These are phyloP conservation scores for Ceratobasidium sp. DNA, from an alignment of 1,284 basidiomycete genomes.

Conservation along the genomic window DNA sequence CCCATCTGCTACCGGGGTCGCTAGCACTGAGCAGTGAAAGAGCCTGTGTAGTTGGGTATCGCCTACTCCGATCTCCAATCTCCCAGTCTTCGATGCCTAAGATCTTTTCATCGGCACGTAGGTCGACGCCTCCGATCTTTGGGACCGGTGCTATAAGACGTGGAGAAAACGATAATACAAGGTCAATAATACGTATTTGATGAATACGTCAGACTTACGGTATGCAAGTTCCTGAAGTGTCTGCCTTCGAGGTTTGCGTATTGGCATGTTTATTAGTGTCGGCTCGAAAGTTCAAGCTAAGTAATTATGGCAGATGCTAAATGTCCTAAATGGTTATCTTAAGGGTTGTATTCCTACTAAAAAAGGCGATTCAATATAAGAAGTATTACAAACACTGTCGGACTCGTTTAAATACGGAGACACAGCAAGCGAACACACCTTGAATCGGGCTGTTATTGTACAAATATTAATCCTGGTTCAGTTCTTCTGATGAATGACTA, in stretches of 20 bases:
- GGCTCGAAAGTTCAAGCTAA: background rate
- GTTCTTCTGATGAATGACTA: background rate
- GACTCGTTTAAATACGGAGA: background rate
- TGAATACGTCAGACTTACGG: slow-evolving; percentile 23
- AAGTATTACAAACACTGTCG: background rate
- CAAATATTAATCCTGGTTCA: background rate
- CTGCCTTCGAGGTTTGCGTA: slow-evolving; percentile 35
- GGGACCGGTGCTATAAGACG: slow-evolving; percentile 30
- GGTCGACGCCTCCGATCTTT: slow-evolving; percentile 27
- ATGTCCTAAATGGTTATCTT: background rate
- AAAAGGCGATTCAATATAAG: slow-evolving; percentile 6
- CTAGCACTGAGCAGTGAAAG: slow-evolving; percentile 27
- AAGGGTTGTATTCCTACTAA: background rate
- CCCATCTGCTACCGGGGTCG: slow-evolving; percentile 24
- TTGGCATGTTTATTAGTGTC: slow-evolving; percentile 18
- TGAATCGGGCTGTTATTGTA: background rate
- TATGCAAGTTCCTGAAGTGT: slow-evolving; percentile 37
- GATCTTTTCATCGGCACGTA: slow-evolving; percentile 34
- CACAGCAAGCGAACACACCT: background rate
- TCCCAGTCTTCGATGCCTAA: slow-evolving; percentile 36
- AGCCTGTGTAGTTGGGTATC: slow-evolving; percentile 19
- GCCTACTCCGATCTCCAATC: slow-evolving; percentile 26
- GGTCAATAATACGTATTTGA: background rate
- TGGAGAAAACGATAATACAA: background rate
- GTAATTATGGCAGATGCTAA: background rate